Evolutionary conservation across 352 stramenopile species (phyloP).

Genomic region (Globisporangium perplexum): DNA sequence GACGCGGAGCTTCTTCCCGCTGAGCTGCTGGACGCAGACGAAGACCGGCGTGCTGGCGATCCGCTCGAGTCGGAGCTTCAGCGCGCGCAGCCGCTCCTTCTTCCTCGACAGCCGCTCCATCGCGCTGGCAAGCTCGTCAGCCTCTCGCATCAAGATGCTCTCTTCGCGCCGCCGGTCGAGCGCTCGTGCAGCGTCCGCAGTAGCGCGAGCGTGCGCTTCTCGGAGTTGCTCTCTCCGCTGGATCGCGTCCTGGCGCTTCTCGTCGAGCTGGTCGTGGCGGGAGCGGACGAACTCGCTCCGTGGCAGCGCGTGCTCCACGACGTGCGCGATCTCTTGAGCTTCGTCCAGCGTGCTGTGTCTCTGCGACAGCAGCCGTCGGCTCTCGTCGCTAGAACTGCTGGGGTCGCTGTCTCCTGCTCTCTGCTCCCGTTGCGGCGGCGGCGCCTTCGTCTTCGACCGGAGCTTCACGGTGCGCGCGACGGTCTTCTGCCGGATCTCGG

Average conservation of each 20-base stretch:
- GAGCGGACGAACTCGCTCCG: neutral
- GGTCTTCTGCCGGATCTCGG: slow-evolving; percentile 23
- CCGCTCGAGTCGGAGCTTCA: slow-evolving; percentile 17
- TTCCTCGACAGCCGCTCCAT: slow-evolving; percentile 18
- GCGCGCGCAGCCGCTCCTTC: slow-evolving; percentile 9
- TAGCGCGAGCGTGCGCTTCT: slow-evolving; percentile 11
- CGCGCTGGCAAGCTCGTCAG: slow-evolving; percentile 25
- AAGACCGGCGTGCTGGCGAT: slow-evolving; percentile 24
- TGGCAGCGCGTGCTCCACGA: neutral
- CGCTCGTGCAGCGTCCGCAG: slow-evolving; percentile 10
- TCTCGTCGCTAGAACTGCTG: neutral
- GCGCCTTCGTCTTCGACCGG: slow-evolving; percentile 6
- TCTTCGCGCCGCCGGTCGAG: slow-evolving; percentile 34
- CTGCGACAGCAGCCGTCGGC: no score
- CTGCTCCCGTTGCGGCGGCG: neutral
- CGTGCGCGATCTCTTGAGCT: neutral
- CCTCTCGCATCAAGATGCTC: slow-evolving; percentile 40
- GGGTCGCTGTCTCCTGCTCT: neutral
- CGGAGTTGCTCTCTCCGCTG: slow-evolving; percentile 3
- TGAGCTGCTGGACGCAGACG: slow-evolving; percentile 34
- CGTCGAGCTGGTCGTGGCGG: slow-evolving; percentile 11
- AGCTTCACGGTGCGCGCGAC: slow-evolving; percentile 15
- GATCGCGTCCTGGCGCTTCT: slow-evolving; percentile 18
- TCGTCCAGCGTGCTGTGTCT: neutral
- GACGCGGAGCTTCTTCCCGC: slow-evolving; percentile 36